These are phyloP conservation scores for Bipolaris bicolor DNA, from an alignment of 2,329 filamentous ascomycete genomes.

Conservation along the genomic window DNA sequence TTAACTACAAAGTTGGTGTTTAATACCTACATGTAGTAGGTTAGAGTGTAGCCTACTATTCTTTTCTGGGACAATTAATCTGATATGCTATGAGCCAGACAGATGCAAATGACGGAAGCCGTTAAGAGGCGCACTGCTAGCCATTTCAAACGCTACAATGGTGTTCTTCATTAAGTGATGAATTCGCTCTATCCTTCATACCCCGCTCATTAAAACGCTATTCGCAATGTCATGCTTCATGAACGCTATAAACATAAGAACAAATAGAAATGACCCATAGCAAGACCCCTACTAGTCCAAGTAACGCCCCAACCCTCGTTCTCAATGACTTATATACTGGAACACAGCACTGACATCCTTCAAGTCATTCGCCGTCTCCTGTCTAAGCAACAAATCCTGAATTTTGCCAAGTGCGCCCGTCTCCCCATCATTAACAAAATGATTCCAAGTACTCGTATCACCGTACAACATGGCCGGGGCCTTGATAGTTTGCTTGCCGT, in stretches of 20 bases:
- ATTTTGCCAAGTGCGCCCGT: conserved; percentile 74
- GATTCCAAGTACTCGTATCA: conserved; percentile 99
- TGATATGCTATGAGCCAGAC: too few species aligned
- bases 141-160: background rate
- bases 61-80: too few species aligned
- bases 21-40: too few species aligned
- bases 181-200: conserved; percentile 1
- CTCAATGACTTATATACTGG: conserved; percentile 93
- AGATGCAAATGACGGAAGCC: too few species aligned
- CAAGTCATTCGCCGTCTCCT: conserved; percentile 72
- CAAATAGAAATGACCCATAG: conserved; percentile 4
- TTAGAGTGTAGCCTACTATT: too few species aligned
- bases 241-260: background rate
- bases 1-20: too few species aligned
- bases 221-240: conserved; percentile 3
- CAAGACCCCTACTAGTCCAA: background rate
- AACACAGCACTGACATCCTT: conserved; percentile 91
- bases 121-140: too few species aligned
- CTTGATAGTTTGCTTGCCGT: conserved; percentile 86
- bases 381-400: conserved; percentile 86
- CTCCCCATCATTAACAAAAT: conserved; percentile 81
- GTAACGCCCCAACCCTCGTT: background rate
- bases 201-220: background rate
- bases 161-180: background rate
- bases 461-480: conserved; percentile 95